Evolutionary conservation across 2,329 filamentous ascomycete genomes (phyloP).

Genomic region (Colletotrichum paranaense): DNA sequence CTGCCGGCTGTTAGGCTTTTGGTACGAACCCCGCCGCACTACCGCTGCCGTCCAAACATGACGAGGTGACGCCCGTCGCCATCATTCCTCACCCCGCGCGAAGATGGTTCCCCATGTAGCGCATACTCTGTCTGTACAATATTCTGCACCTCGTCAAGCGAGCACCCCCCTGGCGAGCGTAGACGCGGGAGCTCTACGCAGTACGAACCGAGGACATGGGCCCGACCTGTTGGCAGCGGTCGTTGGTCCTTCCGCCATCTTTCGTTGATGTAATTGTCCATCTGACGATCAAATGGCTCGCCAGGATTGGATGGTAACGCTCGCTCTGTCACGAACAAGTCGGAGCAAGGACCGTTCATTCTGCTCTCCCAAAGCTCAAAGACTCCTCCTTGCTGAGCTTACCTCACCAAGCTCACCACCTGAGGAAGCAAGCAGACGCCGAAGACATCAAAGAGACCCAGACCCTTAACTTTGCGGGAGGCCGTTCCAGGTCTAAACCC

Average conservation of each 20-base stretch:
- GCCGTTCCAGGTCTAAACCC: neutral
- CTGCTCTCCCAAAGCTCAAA: neutral
- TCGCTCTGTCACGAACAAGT: neutral
- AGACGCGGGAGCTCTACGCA: neutral
- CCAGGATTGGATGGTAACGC: conserved; percentile 14
- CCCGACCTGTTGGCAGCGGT: neutral
- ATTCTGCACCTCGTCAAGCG: neutral
- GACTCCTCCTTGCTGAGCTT: neutral
- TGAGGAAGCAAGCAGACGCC: neutral
- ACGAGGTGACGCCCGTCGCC: conserved; percentile 8
- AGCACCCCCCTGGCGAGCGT: neutral
- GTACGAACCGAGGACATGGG: conserved; percentile 13
- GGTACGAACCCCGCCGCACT: neutral
- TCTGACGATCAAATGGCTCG: neutral
- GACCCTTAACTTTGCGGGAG: neutral
- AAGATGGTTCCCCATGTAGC: neutral
- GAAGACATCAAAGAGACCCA: neutral
- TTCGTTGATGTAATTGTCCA: conserved; percentile 14
- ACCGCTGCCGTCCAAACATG: conserved; percentile 3
- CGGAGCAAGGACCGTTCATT: neutral
- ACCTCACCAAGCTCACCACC: neutral
- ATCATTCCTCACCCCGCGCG: conserved; percentile 9
- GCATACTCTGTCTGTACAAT: neutral
- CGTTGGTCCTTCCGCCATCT: neutral
- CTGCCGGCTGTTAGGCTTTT: conserved; percentile 4